Evolutionary conservation across 2,329 filamentous ascomycete genomes (phyloP).

Genomic region (Mariannaea sp.): DNA sequence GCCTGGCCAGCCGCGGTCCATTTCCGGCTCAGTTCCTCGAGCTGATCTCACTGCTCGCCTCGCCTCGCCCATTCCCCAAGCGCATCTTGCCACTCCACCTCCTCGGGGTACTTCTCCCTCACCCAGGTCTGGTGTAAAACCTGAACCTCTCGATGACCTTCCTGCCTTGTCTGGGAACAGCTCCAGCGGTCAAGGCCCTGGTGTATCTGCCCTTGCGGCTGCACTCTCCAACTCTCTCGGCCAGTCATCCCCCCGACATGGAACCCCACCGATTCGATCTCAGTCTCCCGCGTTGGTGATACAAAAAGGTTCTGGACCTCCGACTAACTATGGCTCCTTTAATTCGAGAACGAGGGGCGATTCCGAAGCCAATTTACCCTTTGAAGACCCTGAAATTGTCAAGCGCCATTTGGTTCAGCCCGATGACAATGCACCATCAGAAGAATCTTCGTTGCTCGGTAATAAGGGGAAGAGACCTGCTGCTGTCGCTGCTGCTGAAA

Average conservation of each 20-base stretch:
- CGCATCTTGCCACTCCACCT: slow-evolving; percentile 44
- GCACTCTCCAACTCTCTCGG: slow-evolving; percentile 79
- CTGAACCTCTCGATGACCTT: slow-evolving; percentile 48
- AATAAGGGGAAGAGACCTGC: slow-evolving; percentile 61
- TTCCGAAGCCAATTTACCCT: slow-evolving; percentile 57
- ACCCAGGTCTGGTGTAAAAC: slow-evolving; percentile 27
- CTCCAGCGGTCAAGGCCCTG: slow-evolving; percentile 72
- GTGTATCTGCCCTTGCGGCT: slow-evolving; percentile 84
- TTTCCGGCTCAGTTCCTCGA: slow-evolving; percentile 59
- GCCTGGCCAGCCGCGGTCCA: slow-evolving; percentile 52
- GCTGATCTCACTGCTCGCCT: slow-evolving; percentile 65
- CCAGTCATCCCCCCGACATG: slow-evolving; percentile 70
- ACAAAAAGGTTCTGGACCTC: slow-evolving; percentile 52
- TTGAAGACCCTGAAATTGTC: slow-evolving; percentile 90
- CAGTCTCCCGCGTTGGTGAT: slow-evolving; percentile 48
- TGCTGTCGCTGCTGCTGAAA: slow-evolving; percentile 47
- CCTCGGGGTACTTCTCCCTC: slow-evolving; percentile 44
- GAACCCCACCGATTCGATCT: slow-evolving; percentile 59
- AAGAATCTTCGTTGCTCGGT: slow-evolving; percentile 52
- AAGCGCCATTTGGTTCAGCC: slow-evolving; percentile 85
- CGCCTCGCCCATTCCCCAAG: slow-evolving; percentile 58
- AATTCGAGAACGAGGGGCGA: slow-evolving; percentile 67
- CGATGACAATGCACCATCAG: slow-evolving; percentile 52
- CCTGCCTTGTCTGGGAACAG: slow-evolving; percentile 69
- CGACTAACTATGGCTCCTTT: slow-evolving; percentile 85